Evolutionary conservation across 257 asterid genomes (phyloP).

Genomic region (Fraxinus pennsylvanica): DNA sequence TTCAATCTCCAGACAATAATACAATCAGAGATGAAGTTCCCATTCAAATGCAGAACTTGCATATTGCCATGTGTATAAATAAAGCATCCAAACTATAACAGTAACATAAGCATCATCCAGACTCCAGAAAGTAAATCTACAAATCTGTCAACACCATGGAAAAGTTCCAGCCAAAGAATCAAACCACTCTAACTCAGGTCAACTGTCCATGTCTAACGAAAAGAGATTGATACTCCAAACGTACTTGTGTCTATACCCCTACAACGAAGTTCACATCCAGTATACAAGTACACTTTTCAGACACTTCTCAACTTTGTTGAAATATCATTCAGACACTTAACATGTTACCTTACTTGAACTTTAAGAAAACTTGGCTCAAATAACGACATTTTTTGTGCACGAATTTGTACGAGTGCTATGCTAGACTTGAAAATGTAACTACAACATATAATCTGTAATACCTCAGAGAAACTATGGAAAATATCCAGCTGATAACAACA

Average conservation of each 20-base stretch:
- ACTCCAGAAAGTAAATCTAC: slow-evolving; percentile 6
- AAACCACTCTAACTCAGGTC: not conserved
- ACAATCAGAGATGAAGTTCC: not conserved
- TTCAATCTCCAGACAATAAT: not conserved
- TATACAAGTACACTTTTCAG: not conserved
- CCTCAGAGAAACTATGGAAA: not conserved
- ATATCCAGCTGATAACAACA: not conserved
- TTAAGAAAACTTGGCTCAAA: not conserved
- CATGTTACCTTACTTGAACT: not conserved
- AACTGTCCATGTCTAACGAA: not conserved
- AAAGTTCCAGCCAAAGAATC: slow-evolving; percentile 13
- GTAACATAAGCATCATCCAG: not conserved
- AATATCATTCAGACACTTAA: not conserved
- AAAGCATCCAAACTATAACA: not conserved
- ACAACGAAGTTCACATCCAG: not conserved
- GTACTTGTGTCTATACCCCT: slow-evolving; percentile 1
- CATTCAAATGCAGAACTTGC: not conserved
- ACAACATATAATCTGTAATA: not conserved
- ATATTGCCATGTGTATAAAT: not conserved
- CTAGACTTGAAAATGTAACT: not conserved
- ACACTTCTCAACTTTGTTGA: not conserved
- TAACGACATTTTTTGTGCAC: not conserved
- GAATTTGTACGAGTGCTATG: not conserved
- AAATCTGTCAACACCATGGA: slow-evolving; percentile 8
- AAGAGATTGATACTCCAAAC: not conserved